Percentiles rank a stretch among this genome's conserved stretches.
phyloP scores from a whole-genome alignment of 23 red algal species.

The Pyropia yezoensis region DNA sequence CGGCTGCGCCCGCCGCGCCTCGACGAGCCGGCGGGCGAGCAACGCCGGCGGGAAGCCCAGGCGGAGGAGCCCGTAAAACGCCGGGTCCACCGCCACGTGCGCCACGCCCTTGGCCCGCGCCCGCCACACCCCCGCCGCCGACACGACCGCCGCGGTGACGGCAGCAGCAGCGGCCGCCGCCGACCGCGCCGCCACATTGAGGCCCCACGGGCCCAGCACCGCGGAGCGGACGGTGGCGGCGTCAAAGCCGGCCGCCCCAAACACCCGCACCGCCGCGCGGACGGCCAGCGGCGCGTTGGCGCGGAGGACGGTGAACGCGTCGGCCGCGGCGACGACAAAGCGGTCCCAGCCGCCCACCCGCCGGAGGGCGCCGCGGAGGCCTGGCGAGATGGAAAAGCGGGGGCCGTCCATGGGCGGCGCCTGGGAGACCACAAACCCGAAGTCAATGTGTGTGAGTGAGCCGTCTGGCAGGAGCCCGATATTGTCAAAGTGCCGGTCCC shows the following conservation, averaged over 20 bases:
- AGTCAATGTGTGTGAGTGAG: slow-evolving; percentile 59
- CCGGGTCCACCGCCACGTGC: slow-evolving; percentile 61
- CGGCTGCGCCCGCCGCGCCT: slow-evolving; percentile 1
- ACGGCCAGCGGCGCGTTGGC: slow-evolving; percentile 18
- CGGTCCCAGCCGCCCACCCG: slow-evolving; percentile 38
- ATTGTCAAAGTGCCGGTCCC: slow-evolving; percentile 72
- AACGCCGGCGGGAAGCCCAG: slow-evolving; percentile 57
- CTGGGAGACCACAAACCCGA: slow-evolving; percentile 51
- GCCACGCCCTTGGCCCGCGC: slow-evolving; percentile 42
- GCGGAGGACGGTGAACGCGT: slow-evolving; percentile 51
- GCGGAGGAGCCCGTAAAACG: slow-evolving; percentile 50
- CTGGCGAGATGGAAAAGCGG: slow-evolving; percentile 47
- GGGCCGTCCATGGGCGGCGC: slow-evolving; percentile 70
- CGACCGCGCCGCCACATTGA: slow-evolving; percentile 31
- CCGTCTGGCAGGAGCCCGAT: slow-evolving; percentile 35
- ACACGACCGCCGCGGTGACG: slow-evolving; percentile 4
- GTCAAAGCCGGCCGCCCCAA: slow-evolving; percentile 51
- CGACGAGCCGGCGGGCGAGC: slow-evolving; percentile 42
- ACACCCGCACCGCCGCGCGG: slow-evolving; percentile 45
- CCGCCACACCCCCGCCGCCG: slow-evolving; percentile 36
- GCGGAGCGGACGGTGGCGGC: slow-evolving; percentile 26
- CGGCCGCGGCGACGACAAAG: slow-evolving; percentile 32
- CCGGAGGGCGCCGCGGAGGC: slow-evolving; percentile 38
- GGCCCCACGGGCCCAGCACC: slow-evolving; percentile 21
- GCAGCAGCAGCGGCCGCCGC: slow-evolving; percentile 12